Conservation (phyloP, 1,284 basidiomycete species). For the Dichomitus squalens region DNA sequence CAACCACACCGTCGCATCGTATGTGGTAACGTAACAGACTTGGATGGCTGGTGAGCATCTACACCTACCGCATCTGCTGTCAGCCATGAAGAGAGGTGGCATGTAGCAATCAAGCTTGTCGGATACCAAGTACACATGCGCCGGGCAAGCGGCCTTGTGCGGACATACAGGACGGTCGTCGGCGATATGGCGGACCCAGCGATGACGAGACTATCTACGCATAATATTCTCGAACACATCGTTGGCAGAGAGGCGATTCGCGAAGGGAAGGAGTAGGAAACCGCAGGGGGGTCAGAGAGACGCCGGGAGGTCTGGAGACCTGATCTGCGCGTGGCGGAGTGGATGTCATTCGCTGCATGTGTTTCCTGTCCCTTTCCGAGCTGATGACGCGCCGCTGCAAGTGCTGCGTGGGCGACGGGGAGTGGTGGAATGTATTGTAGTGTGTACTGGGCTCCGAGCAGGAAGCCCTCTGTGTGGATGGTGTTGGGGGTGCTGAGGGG, state of each 20-base stretch:
- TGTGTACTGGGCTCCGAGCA: neutral
- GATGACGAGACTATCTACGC: neutral
- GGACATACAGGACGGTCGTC: slow-evolving; percentile 6
- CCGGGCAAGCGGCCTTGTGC: slow-evolving; percentile 10
- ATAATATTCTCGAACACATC: neutral
- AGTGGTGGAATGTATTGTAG: neutral
- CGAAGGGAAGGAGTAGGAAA: neutral
- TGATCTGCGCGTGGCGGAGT: neutral
- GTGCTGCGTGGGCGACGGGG: neutral
- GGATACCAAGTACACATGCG: too few species aligned
- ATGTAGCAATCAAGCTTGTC: too few species aligned
- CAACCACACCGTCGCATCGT: too few species aligned
- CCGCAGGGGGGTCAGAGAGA: neutral
- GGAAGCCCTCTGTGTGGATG: neutral
- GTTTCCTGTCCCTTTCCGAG: slow-evolving; percentile 10
- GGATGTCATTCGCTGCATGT: neutral
- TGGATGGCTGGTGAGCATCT: too few species aligned
- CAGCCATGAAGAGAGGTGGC: too few species aligned
- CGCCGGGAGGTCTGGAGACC: slow-evolving; percentile 10
- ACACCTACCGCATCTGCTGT: too few species aligned
- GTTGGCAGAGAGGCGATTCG: neutral
- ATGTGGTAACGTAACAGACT: too few species aligned
- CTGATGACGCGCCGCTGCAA: too few species aligned
- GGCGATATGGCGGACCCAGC: slow-evolving; percentile 4
- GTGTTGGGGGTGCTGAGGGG: neutral